A percentile compares a stretch with the other conserved stretches of the same genome.
phyloP scores from a whole-genome alignment of 1,284 basidiomycete species.

The Prillingera fragicola region DNA sequence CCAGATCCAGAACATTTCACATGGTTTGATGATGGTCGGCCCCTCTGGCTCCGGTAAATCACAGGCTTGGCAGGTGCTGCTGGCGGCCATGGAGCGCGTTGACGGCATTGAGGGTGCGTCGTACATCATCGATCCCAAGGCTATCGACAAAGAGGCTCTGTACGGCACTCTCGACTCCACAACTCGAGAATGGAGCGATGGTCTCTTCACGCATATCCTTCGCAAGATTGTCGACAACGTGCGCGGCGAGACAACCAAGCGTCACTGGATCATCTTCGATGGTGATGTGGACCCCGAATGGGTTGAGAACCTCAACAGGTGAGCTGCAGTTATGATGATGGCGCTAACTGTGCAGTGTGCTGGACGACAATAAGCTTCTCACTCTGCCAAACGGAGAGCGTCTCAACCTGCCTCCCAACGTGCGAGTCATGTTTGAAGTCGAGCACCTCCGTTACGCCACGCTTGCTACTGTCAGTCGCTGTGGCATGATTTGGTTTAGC shows the following conservation, averaged over 20 bases:
- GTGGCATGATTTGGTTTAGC: constrained; percentile 99
- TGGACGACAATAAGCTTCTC: constrained; percentile 97
- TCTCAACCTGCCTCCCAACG: constrained; percentile 91
- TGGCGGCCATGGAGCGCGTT: constrained; percentile 82
- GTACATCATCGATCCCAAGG: constrained; percentile 98
- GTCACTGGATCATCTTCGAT: constrained; percentile 99
- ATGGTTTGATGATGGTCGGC: constrained; percentile 99
- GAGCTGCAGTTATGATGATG: constrained; percentile 23
- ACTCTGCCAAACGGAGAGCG: constrained; percentile 98
- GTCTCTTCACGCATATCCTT: constrained; percentile 94
- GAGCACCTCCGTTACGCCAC: constrained; percentile 97
- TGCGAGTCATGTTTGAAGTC: constrained; percentile 99
- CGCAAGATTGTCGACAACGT: constrained; percentile 98
- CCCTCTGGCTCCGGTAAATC: constrained; percentile 96
- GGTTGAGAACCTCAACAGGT: constrained; percentile 99
- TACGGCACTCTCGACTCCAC: constrained; percentile 97
- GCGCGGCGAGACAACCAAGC: constrained; percentile 90
- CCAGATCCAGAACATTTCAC: constrained; percentile 99
- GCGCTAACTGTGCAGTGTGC: constrained; percentile 58
- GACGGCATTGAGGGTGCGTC: constrained; percentile 89
- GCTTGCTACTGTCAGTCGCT: constrained; percentile 96
- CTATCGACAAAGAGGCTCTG: constrained; percentile 95
- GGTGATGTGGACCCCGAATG: constrained; percentile 99
- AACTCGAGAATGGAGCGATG: constrained; percentile 99
- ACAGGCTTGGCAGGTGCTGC: constrained; percentile 91